Evolutionary conservation across 2,329 filamentous ascomycete genomes (phyloP).

Genomic region (Phyllosticta citribraziliensis): DNA sequence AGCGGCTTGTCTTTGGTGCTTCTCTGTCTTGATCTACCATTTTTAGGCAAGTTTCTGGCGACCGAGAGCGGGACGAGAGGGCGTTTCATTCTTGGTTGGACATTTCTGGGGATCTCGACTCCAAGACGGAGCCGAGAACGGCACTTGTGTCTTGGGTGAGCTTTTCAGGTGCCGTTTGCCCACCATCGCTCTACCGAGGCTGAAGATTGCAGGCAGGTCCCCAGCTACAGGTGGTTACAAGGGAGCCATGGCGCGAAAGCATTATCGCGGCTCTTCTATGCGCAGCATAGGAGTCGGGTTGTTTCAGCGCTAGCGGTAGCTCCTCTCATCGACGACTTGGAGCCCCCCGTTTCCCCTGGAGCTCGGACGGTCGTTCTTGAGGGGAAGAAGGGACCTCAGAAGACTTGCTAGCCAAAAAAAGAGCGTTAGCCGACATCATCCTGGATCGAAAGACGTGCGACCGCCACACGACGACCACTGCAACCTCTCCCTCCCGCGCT

Average conservation of each 20-base stretch:
- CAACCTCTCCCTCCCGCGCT: neutral
- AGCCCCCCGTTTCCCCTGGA: neutral
- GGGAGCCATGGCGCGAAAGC: neutral
- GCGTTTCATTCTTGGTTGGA: neutral
- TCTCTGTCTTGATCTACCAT: neutral
- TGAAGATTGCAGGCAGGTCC: neutral
- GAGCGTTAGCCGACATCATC: neutral
- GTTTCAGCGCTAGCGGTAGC: neutral
- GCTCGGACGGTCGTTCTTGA: neutral
- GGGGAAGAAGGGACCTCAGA: neutral
- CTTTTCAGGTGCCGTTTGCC: neutral
- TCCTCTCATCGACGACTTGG: neutral
- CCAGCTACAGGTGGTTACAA: neutral
- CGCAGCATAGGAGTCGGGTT: neutral
- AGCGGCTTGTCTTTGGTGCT: neutral
- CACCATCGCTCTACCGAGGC: neutral
- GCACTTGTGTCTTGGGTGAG: neutral
- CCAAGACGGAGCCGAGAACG: neutral
- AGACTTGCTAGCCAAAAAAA: neutral
- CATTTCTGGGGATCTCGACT: neutral
- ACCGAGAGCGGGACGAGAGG: neutral
- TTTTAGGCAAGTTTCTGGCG: neutral
- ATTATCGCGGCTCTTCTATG: neutral
- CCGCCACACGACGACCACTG: neutral
- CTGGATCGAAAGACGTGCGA: neutral